phyloP scores from a whole-genome alignment of 768 basidiomycete genomes.

The Termitomyces sp. region DNA sequence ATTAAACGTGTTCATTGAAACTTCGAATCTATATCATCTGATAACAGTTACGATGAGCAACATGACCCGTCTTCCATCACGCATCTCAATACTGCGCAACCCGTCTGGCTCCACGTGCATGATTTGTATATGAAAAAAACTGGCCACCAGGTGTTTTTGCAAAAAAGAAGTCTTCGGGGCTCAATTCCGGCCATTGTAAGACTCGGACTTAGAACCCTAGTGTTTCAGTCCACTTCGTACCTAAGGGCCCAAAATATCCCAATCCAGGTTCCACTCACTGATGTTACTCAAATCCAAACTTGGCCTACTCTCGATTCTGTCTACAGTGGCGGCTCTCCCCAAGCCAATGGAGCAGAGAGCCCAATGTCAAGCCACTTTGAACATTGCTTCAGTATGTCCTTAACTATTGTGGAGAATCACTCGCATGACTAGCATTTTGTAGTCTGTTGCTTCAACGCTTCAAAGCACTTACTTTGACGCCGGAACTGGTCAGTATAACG shows the following conservation, averaged over 20 bases:
- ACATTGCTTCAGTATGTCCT: conserved; percentile 11
- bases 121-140: neutral
- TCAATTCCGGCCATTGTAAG: neutral
- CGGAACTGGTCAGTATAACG: conserved; percentile 37
- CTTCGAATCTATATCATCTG: neutral
- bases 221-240: too few species aligned
- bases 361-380: conserved; percentile 16
- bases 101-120: neutral
- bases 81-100: neutral
- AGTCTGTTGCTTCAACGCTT: conserved; percentile 30
- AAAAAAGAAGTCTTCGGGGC: neutral
- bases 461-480: conserved; percentile 39
- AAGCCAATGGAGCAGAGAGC: conserved; percentile 10
- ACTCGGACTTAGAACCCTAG: neutral
- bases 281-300: neutral
- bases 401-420: neutral
- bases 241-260: too few species aligned
- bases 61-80: neutral
- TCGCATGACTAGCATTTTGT: neutral
- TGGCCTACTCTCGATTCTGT: neutral
- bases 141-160: neutral
- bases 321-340: conserved; percentile 3
- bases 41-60: neutral
- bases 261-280: too few species aligned
- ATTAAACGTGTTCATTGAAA: neutral